Evolutionary conservation across 306 rosid species (phyloP).

Genomic region (peach (Prunus persica)): Prunus_persica_NCBIv2 NC_034014.1:28718501-28719000

Average conservation of each 20-base stretch:
- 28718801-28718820: constrained; percentile 34
- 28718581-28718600: constrained; percentile 36
- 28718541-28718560: constrained; percentile 84
- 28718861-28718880: not conserved
- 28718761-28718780: not conserved
- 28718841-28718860: constrained; percentile 4
- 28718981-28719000: not conserved
- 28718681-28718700: constrained; percentile 71
- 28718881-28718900: not conserved
- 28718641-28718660: constrained; percentile 66
- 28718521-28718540: constrained; percentile 83
- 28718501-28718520: constrained; percentile 51
- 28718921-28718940: not conserved
- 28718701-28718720: constrained; percentile 79
- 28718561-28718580: constrained; percentile 40
- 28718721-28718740: not conserved
- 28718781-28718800: not conserved
- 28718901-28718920: not conserved
- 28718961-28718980: not conserved
- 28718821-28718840: constrained; percentile 62
- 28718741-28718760: too few relatives aligned
- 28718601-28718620: constrained; percentile 56
- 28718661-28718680: constrained; percentile 63
- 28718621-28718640: constrained; percentile 79
- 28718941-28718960: not conserved